Base-by-base conservation (phyloP, 768 basidiomycete genomes). In the Agrocybe praecox region DNA sequence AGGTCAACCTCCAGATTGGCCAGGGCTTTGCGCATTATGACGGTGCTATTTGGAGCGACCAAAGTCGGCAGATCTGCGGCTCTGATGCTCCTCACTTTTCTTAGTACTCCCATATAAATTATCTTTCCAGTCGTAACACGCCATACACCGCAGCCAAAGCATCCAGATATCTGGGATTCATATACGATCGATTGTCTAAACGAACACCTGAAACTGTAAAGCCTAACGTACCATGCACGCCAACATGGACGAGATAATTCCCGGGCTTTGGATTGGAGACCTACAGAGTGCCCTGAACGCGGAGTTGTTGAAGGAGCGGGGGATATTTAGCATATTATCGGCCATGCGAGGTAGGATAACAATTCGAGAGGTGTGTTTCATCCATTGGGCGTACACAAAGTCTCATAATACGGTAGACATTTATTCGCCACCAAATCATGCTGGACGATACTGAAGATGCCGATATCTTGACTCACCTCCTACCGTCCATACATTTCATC, bases 221-320 rank as follows among this genome's bases (percentile, higher is more conserved):
- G n/a, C n/a, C 26, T 9, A 29, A 29, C 5, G 4, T 42, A 52
- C 7, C 24, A 26, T 40, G 36, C 14, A 40, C 4, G 36, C 36
- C 36, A 40, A 40, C 17, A 91, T 96, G 88, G 84, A 96, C 73
- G 83, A 94, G 72, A 79, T 96, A 32, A 79, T 90, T 15, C 85
- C 85, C 26, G 83, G 86, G 5, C 73, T 97, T 1, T 96, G 94
- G 94, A 82, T 97, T 21, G 94, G 94, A 8, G 84, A 92, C 74
- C 72, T 95, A 7, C 73, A 76, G 7, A 90, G 88, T 61, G 90
- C 92, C 0, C 76, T 81, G 52, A 76, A 95, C 60, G 78, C 76
- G 0, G 76, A 82, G 44, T 75, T 72, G 2, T 81, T 96, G 57
- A 84, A 82, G 66, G 72, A 74, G n/a, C 80, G 86, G 59, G 85